Conservation (phyloP, 1,139 yeast species). For the Kodamaea ohmeri region DNA sequence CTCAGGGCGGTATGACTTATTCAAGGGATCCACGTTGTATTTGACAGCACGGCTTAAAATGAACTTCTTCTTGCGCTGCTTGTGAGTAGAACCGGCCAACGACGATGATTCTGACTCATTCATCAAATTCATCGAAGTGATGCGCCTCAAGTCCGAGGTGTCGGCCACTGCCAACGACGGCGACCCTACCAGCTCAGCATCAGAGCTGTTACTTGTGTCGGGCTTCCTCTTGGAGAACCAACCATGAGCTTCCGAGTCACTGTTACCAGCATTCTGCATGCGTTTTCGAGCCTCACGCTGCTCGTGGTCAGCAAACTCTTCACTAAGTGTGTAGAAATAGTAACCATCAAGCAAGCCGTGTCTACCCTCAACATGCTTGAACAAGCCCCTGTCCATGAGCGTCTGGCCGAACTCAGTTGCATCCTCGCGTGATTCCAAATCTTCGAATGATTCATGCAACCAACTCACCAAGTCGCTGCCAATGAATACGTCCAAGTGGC, state of each 20-base stretch:
- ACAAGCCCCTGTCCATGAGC: slow-evolving; percentile 67
- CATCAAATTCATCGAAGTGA: slow-evolving; percentile 24
- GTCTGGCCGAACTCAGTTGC: slow-evolving; percentile 78
- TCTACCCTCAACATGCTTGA: slow-evolving; percentile 76
- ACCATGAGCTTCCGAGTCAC: slow-evolving; percentile 10
- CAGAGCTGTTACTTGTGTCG: slow-evolving; percentile 27
- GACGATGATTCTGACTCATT: slow-evolving; percentile 37
- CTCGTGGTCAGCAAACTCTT: slow-evolving; percentile 48
- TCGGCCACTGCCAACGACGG: slow-evolving; percentile 24
- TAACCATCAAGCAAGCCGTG: slow-evolving; percentile 91
- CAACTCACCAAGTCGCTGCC: slow-evolving; percentile 87
- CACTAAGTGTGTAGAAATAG: slow-evolving; percentile 75
- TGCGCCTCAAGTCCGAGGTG: slow-evolving; percentile 23
- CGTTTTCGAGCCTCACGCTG: slow-evolving; percentile 18
- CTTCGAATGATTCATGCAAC: slow-evolving; percentile 75
- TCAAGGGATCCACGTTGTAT: slow-evolving; percentile 73
- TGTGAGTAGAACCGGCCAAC: slow-evolving; percentile 29
- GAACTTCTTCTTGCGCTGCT: slow-evolving; percentile 30
- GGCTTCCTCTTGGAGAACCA: slow-evolving; percentile 32
- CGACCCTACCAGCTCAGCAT: slow-evolving; percentile 28
- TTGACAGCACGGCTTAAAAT: slow-evolving; percentile 59
- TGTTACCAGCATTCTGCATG: slow-evolving; percentile 2
- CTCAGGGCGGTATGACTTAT: slow-evolving; percentile 75
- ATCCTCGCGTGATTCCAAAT: slow-evolving; percentile 75
- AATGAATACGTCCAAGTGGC: slow-evolving; percentile 73